Base-by-base conservation (phyloP, 2,329 filamentous ascomycete genomes). In the Xylariaceae sp. region DNA sequence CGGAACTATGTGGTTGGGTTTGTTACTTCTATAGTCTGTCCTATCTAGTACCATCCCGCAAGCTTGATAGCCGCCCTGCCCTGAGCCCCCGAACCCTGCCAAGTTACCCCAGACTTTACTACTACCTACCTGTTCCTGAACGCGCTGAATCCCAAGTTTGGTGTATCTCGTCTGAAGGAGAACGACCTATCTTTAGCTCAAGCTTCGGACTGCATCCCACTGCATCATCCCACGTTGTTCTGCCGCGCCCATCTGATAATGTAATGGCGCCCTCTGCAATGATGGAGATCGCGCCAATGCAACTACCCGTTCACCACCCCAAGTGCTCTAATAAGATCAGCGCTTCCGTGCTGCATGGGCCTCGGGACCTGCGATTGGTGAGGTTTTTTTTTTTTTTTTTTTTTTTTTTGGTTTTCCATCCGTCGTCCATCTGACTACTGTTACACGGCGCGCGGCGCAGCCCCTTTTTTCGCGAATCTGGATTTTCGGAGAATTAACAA, bases 291-390 rank as follows among this genome's bases (percentile, higher is more conserved):
- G 67, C 71, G 61, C 72, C 76, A 70, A 74, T 75, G 74, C 77
- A 77, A 64, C 68, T 77, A 70, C 73, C 76, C 70, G 69, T 72
- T 57, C 69, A 72, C 56, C 69, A 72, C 63, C 71, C 73, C 20
- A 80, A 80, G 68, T 62, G 70, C 55, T 75, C 74, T 53, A 74
- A 53, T 21, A 60, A 74, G 47, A 76, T 84, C 69, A 78, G 71
- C 68, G 81, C 81, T 47, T 83, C 81, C 52, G 81, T 85, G 56
- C 73, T 85, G 67, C 79, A 85, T 77, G 82, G 82, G 4, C 79
- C 81, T 51, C 74, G 76, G 52, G 82, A 85, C 71, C 70, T 85
- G 56, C 79, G 81, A 75, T 74, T 85, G 76, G 82, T 85, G 74
- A 76, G 77, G n/a, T n/a, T n/a, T n/a, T n/a, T n/a, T n/a, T n/a